Base-by-base conservation (phyloP, 2,329 filamentous ascomycete species). In the Arthrobotrys iridis region DNA sequence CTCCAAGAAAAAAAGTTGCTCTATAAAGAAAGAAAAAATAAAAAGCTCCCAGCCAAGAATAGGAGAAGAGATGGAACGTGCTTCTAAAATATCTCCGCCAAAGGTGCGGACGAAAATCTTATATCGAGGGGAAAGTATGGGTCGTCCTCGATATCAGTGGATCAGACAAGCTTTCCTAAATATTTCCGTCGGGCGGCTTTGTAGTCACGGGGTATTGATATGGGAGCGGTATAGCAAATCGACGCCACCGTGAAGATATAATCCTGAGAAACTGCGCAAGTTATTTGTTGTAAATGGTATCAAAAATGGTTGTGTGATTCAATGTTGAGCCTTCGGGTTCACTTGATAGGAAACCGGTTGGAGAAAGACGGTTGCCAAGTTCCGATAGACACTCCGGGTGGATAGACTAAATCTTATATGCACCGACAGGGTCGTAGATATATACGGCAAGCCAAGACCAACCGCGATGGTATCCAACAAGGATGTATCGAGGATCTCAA, bases 231-330 rank as follows among this genome's bases (percentile, higher is more conserved):
- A 52, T 62, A 48, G 55, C 26, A 35, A 60, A 28, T 57, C 22
- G 62, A 67, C 55, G 62, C 62, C 62, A 67, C 62, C 62, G 70
- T 74, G 70, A 66, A 74, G 68, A 66, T 74, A 74, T 74, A 74
- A 67, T 20, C 63, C 20, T 52, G 60, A 62, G 60, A 66, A n/a
- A 62, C 28, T 74, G 70, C 70, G 70, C 70, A 74, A 74, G 68
- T 73, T 73, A 52, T 50, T 60, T 67, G 62, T 67, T 67, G 60
- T 52, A 74, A 62, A 37, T 26, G 70, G 70, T 74, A 74, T 60
- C 58, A 74, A 40, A 52, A 43, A 41, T 40, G 62, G 48, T 43
- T 41, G 43, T 62, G 35, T 62, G 70, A 43, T 35, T 62, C 35
- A 46, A 66, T 33, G 43, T 28, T 48, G 45, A 66, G 55, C 55